Evolutionary conservation across 345 rosid genomes (phyloP), one percentile per base, ranked within the genome.

Genomic region (Hypericum perforatum): DNA sequence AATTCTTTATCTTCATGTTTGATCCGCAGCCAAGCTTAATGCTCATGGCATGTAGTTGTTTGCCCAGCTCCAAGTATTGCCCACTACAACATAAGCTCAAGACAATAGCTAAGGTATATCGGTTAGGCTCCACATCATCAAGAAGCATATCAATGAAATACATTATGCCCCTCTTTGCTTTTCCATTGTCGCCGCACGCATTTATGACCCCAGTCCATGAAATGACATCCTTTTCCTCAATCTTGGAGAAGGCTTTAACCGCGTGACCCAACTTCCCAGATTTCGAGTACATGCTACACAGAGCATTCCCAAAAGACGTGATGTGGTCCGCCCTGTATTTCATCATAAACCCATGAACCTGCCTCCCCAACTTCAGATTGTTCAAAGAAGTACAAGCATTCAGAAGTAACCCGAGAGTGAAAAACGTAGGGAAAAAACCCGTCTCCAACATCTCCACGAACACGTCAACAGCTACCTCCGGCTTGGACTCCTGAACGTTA

Each of bases 231-330:
- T 73, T 79, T 48, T 67, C 73, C n/a, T 10, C 44, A 59, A 75
- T 75, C 45, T 53, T 58, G 39, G 15, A 39, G 45, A 82, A 82
- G 36, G 75, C 71, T 58, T 61, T 64, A 39, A 71, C 43, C 5
- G 83, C 74, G 45, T 66, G 69, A 40, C 53, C 64, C 70, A 77
- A 67, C 49, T 45, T 51, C 45, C 70, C 70, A 66, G 54, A 69
- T 58, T 57, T 82, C 6, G 85, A 70, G 74, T 82, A 82, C 12
- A 79, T 61, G 62, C 70, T 70, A 54, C 82, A 78, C 7, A 82
- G 80, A n/a, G 88, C 63, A 70, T 78, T 78, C 42, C 84, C 84
- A 56, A 78, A 66, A 46, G 84, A 76, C 0, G 79, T 15, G 37
- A 74, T 74, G 9, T 59, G 58, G 11, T 70, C 78, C 45, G 63